Evolutionary conservation across 371 early-diverging fungal genomes (phyloP).

Genomic region (Zychaea mexicana): DNA sequence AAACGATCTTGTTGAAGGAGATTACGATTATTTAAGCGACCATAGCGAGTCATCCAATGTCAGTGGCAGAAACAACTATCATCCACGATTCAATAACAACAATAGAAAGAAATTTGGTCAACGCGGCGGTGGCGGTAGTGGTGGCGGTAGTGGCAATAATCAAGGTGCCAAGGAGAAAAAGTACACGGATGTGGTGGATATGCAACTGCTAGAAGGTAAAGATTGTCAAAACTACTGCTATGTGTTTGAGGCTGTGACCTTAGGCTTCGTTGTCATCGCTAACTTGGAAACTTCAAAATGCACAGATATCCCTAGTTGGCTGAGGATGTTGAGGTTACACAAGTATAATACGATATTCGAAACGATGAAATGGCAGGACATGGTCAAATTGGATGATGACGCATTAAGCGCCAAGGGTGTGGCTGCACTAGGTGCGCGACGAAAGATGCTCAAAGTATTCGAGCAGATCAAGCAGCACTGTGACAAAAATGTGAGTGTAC

Average conservation of each 20-base stretch:
- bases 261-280: no score
- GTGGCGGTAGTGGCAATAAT: constrained; percentile 9
- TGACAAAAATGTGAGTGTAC: constrained; percentile 35
- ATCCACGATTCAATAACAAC: neutral
- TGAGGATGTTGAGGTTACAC: constrained; percentile 85
- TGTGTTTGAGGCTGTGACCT: no score
- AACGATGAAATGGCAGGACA: constrained; percentile 82
- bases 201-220: constrained; percentile 73
- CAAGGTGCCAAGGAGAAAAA: constrained; percentile 69
- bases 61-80: constrained; percentile 28
- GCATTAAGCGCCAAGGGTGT: constrained; percentile 84
- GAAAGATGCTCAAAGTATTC: constrained; percentile 95
- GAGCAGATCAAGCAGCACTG: constrained; percentile 70
- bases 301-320: constrained; percentile 91
- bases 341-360: constrained; percentile 89
- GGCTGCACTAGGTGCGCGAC: constrained; percentile 89
- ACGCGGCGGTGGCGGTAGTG: constrained; percentile 1
- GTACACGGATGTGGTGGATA: constrained; percentile 71
- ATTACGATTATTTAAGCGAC: constrained; percentile 59
- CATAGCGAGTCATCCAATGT: constrained; percentile 60
- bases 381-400: constrained; percentile 83
- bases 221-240: neutral
- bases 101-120: constrained; percentile 20
- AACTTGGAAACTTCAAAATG: no score
- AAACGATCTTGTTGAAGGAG: constrained; percentile 39